These are phyloP conservation scores for Danielozyma ontarioensis DNA, from an alignment of 805 yeast genomes.

Conservation along the genomic window DNA sequence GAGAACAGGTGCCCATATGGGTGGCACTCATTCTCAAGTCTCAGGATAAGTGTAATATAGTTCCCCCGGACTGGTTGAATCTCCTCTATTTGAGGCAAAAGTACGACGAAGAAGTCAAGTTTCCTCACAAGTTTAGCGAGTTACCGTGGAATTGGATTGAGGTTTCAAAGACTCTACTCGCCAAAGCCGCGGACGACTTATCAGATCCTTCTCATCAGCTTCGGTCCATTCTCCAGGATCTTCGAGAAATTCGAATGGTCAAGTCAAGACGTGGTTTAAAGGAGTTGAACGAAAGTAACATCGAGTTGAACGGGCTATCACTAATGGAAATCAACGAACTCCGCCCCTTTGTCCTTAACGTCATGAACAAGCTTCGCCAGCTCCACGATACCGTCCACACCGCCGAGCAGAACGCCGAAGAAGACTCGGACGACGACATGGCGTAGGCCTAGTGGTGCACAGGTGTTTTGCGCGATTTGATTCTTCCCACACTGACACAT, in stretches of 20 bases:
- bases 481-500: too few relatives aligned
- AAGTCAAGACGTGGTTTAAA: slow-evolving; percentile 78
- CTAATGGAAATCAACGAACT: slow-evolving; percentile 83
- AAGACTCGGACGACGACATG: slow-evolving; percentile 9
- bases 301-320: slow-evolving; percentile 78
- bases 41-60: slow-evolving; percentile 80
- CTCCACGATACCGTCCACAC: slow-evolving; percentile 36
- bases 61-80: slow-evolving; percentile 82
- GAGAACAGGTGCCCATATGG: slow-evolving; percentile 79
- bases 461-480: neutral
- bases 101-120: slow-evolving; percentile 61
- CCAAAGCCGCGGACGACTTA: slow-evolving; percentile 74
- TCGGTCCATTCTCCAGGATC: slow-evolving; percentile 69
- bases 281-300: slow-evolving; percentile 74
- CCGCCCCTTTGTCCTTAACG: slow-evolving; percentile 71
- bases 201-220: slow-evolving; percentile 67
- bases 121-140: slow-evolving; percentile 55
- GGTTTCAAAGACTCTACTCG: slow-evolving; percentile 61
- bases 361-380: slow-evolving; percentile 73
- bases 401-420: slow-evolving; percentile 7
- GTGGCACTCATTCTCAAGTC: slow-evolving; percentile 75
- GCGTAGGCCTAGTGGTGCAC: neutral
- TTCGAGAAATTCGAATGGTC: slow-evolving; percentile 75
- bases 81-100: slow-evolving; percentile 46
- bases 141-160: slow-evolving; percentile 92